These are phyloP conservation scores for Globisporangium orthogonon DNA, from an alignment of 352 stramenopile genomes.

Conservation along the genomic window DNA sequence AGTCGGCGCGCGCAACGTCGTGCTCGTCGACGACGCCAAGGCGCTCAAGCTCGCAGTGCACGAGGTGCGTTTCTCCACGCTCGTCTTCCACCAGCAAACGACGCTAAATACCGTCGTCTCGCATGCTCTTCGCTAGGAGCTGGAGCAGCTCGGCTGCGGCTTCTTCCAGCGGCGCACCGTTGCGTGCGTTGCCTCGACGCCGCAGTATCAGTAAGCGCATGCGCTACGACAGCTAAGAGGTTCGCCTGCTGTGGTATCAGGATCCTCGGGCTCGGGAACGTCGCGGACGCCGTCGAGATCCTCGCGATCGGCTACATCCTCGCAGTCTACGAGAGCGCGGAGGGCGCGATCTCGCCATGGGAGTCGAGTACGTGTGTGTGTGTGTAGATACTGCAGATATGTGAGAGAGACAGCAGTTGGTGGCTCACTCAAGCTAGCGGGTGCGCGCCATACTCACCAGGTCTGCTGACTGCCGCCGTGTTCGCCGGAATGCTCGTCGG, in stretches of 20 bases:
- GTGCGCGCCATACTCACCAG: constrained; percentile 14
- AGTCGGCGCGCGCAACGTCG: constrained; percentile 2
- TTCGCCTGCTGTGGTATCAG: constrained; percentile 13
- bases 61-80: constrained; percentile 19
- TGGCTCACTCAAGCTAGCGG: no score
- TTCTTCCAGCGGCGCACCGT: constrained; percentile 67
- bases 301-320: constrained; percentile 89
- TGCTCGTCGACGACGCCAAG: constrained; percentile 51
- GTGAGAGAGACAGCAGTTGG: no score
- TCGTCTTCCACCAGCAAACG: not conserved
- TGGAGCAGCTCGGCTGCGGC: constrained; percentile 67
- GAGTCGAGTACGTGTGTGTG: constrained; percentile 47
- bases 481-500: constrained; percentile 88
- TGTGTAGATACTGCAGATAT: no score
- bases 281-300: constrained; percentile 88
- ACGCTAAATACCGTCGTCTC: not conserved
- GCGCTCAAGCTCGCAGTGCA: constrained; percentile 59
- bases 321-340: constrained; percentile 58
- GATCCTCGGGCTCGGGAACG: constrained; percentile 78
- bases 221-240: no score
- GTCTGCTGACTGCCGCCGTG: constrained; percentile 81
- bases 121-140: constrained; percentile 28
- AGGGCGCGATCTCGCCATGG: constrained; percentile 61
- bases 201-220: no score
- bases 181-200: constrained; percentile 39